Evolutionary conservation across 768 basidiomycete species (phyloP).

Genomic region (Dentipellis sp.): DNA sequence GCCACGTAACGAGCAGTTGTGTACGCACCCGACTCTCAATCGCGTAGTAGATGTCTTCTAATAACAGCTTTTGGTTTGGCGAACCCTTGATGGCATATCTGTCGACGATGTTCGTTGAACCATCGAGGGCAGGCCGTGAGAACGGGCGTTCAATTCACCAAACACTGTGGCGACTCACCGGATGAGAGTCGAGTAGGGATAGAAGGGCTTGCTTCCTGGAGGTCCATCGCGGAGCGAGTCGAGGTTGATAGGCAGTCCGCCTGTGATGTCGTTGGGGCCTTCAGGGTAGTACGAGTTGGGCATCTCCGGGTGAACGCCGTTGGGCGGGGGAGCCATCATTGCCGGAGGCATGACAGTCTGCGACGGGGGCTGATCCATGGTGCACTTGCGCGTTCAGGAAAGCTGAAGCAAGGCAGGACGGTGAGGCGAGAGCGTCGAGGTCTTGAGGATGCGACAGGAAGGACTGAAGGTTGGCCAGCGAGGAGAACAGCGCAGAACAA

Average conservation of each 20-base stretch:
- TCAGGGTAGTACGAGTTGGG: conserved; percentile 60
- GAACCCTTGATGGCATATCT: conserved; percentile 91
- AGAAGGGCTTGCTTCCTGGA: conserved; percentile 84
- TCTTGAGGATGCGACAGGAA: conserved; percentile 11
- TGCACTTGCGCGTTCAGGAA: conserved; percentile 1
- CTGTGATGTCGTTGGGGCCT: conserved; percentile 68
- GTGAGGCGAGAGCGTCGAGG: conserved; percentile 3
- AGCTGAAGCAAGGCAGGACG: neutral
- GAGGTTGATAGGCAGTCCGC: conserved; percentile 78
- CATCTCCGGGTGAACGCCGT: conserved; percentile 19
- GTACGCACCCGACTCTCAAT: conserved; percentile 75
- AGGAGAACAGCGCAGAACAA: conserved; percentile 23
- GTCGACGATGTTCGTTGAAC: conserved; percentile 3
- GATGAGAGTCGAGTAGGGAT: conserved; percentile 86
- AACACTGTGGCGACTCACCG: conserved; percentile 41
- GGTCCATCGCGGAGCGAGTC: conserved; percentile 83
- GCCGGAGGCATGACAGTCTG: conserved; percentile 54
- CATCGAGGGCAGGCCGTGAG: conserved; percentile 6
- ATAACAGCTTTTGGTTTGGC: conserved; percentile 73
- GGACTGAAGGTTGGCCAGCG: conserved; percentile 13
- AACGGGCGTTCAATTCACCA: neutral
- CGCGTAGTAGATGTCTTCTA: conserved; percentile 89
- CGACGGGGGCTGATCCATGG: conserved; percentile 27
- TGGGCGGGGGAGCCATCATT: conserved; percentile 39
- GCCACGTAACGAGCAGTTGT: neutral